phyloP scores from a whole-genome alignment of 306 rosid genomes.

The Castanea sativa region DNA sequence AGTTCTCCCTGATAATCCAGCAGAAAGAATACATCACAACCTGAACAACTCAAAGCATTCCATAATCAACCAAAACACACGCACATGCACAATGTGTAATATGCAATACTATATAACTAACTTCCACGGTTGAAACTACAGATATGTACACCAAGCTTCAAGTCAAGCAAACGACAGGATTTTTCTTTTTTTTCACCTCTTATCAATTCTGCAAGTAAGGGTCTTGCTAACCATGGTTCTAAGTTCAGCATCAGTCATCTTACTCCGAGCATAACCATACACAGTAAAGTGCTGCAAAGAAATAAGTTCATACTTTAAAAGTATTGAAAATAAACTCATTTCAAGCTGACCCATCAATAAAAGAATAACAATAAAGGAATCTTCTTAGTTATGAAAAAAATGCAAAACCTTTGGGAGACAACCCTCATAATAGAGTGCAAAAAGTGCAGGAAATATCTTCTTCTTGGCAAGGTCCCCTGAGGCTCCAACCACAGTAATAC shows the following conservation, averaged over 20 bases:
- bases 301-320: not conserved
- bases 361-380: not conserved
- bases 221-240: conserved; percentile 91
- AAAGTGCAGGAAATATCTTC: conserved; percentile 94
- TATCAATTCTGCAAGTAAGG: conserved; percentile 87
- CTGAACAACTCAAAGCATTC: conserved; percentile 6
- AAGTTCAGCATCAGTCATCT: conserved; percentile 86
- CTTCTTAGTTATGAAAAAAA: not conserved
- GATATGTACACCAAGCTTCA: not conserved
- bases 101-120: not conserved
- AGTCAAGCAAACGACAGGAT: conserved; percentile 3
- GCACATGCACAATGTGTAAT: conserved; percentile 5
- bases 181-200: conserved; percentile 42
- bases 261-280: conserved; percentile 85
- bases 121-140: not conserved
- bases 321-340: not conserved
- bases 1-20: conserved; percentile 67
- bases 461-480: conserved; percentile 96
- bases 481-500: conserved; percentile 92
- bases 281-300: conserved; percentile 67
- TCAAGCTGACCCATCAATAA: not conserved
- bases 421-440: conserved; percentile 85
- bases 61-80: not conserved
- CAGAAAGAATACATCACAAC: conserved; percentile 17
- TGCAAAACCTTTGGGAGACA: conserved; percentile 73